These are phyloP conservation scores for Cyphellophora europaea DNA, from an alignment of 2,329 filamentous ascomycete species.

Conservation along the genomic window DNA sequence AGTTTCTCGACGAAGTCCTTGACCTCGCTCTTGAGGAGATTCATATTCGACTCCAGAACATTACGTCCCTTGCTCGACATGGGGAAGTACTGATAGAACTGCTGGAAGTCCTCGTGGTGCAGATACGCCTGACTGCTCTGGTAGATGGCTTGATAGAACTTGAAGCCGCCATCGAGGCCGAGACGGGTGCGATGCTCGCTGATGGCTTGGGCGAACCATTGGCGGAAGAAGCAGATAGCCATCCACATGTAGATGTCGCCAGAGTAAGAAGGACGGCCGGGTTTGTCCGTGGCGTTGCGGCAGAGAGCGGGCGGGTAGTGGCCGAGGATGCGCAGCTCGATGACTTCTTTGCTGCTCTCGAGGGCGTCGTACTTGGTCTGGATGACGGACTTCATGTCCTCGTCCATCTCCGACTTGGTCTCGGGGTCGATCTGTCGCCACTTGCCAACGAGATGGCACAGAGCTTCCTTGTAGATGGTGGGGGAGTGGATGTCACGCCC, in stretches of 20 bases:
- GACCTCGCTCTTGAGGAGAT: conserved; percentile 31
- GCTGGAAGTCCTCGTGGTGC: conserved; percentile 21
- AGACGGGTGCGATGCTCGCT: conserved; percentile 28
- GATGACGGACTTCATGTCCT: conserved; percentile 17
- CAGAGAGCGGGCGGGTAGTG: conserved; percentile 29
- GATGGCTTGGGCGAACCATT: conserved; percentile 36
- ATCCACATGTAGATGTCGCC: conserved; percentile 45
- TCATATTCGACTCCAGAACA: conserved; percentile 21
- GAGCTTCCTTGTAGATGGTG: conserved; percentile 26
- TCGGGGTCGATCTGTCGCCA: conserved; percentile 18
- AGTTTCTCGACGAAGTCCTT: conserved; percentile 24
- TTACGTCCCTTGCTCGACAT: conserved; percentile 21
- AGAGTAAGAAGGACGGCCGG: conserved; percentile 33
- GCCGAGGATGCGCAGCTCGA: conserved; percentile 22
- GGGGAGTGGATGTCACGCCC: conserved; percentile 36
- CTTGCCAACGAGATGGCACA: conserved; percentile 24
- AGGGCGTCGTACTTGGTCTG: conserved; percentile 20
- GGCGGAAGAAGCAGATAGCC: conserved; percentile 35
- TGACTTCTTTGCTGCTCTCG: conserved; percentile 17
- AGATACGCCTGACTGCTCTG: conserved; percentile 36
- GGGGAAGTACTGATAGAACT: conserved; percentile 21
- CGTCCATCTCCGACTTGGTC: conserved; percentile 14
- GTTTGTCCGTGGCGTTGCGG: conserved; percentile 22
- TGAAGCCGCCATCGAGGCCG: conserved; percentile 35
- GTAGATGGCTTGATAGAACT: conserved; percentile 33